Base-by-base conservation (phyloP, 345 rosid species). In the Salix caprea region DNA sequence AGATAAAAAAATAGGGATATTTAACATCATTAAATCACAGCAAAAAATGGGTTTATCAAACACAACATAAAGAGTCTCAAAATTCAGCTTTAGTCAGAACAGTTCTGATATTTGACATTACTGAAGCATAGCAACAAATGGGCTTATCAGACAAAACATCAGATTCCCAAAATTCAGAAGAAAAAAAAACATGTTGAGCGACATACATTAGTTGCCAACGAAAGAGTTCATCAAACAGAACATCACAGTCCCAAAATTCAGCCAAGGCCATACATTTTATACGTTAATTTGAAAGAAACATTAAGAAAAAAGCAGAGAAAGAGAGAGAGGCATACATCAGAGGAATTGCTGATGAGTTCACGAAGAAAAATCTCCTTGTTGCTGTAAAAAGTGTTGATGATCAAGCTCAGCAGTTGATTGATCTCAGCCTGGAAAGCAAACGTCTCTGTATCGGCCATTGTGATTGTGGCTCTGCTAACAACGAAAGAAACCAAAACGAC, bases 361-460 rank as follows among this genome's bases (percentile, higher is more conserved):
- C 73, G 61, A 9, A 70, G 73, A 21, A 70, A 70, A 6, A 70
- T 70, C 73, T 70, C 73, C 61, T 70, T 70, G 61, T 70, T 70
- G 73, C 61, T 70, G 42, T 70, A 70, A 61, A 67, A n/a, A 28
- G 70, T 67, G 40, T 67, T 67, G 44, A 67, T 67, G 18, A 67
- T 67, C 28, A 34, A 21, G 9, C 70, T 67, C 58, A 69, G 23
- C 18, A 69, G 21, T 34, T 69, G 72, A 34, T 69, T 69, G 32
- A 69, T 69, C 72, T 69, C 72, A 5, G 72, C 72, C 21, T 69
- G 72, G 54, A 69, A 69, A 10, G 73, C 73, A 28, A 70, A 70
- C 26, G 73, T 70, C 61, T 70, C 73, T 7, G 73, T 7, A 10
- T 70, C 73, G 39, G 61, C 73, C 73, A 50, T 69, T 34, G 19